Evolutionary conservation across 495 filamentous ascomycete species (phyloP).

Genomic region (Neohortaea acidophila): DNA sequence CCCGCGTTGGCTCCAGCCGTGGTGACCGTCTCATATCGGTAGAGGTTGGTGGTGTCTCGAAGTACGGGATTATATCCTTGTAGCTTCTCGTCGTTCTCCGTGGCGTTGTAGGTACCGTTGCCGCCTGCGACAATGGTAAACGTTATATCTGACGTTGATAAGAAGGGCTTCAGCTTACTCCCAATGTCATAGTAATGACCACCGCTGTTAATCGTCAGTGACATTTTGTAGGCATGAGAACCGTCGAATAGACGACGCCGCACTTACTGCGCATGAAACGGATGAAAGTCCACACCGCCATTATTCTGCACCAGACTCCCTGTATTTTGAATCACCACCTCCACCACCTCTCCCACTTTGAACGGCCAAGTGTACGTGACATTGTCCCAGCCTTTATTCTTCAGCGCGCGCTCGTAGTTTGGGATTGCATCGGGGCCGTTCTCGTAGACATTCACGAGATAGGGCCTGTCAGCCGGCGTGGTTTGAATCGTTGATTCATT

Average conservation of each 20-base stretch:
- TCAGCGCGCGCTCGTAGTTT: slow-evolving; percentile 25
- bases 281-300: slow-evolving; percentile 41
- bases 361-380: slow-evolving; percentile 36
- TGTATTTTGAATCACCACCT: slow-evolving; percentile 28
- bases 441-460: slow-evolving; percentile 42
- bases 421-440: slow-evolving; percentile 19
- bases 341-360: slow-evolving; percentile 43
- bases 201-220: too few species aligned
- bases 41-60: slow-evolving; percentile 43
- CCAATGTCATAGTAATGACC: slow-evolving; percentile 45
- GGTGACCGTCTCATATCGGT: slow-evolving; percentile 30
- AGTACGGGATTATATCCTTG: slow-evolving; percentile 26
- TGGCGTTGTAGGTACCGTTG: slow-evolving; percentile 38
- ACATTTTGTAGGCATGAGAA: too few species aligned
- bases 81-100: slow-evolving; percentile 36
- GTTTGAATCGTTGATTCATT: slow-evolving; percentile 26
- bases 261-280: slow-evolving; percentile 49
- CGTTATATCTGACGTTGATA: too few species aligned
- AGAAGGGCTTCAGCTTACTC: too few species aligned
- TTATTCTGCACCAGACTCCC: slow-evolving; percentile 2
- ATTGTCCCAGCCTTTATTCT: slow-evolving; percentile 39
- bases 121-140: too few species aligned
- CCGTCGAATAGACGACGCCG: too few species aligned
- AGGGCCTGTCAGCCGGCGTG: slow-evolving; percentile 25
- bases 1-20: slow-evolving; percentile 30